These are phyloP conservation scores for Lichtheimia hyalospora DNA, from an alignment of 371 early-diverging fungal species.

Conservation along the genomic window DNA sequence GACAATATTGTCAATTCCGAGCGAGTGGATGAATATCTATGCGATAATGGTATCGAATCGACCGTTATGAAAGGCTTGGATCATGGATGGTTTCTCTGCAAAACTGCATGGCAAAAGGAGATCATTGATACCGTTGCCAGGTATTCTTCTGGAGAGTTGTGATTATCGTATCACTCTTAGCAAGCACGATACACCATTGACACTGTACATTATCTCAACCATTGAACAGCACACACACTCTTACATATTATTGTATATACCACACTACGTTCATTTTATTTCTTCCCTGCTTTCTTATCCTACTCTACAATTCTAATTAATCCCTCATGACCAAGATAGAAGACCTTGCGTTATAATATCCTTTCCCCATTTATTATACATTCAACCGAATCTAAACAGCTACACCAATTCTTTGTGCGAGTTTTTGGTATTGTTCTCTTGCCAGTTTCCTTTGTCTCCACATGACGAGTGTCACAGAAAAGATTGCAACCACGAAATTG, in stretches of 20 bases:
- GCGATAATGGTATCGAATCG: conserved; percentile 39
- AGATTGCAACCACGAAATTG: conserved; percentile 31
- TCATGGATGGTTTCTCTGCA: conserved; percentile 55
- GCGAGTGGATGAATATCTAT: conserved; percentile 47
- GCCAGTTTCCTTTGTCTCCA: conserved; percentile 48
- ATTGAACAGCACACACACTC: too few species aligned
- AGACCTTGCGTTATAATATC: too few species aligned
- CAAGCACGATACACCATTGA: too few species aligned
- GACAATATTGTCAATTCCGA: conserved; percentile 54
- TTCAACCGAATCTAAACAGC: conserved; percentile 6
- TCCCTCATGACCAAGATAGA: too few species aligned
- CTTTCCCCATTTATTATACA: too few species aligned
- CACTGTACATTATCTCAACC: too few species aligned
- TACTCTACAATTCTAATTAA: too few species aligned
- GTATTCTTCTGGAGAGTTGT: too few species aligned
- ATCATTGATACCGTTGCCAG: conserved; percentile 30
- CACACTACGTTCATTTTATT: too few species aligned
- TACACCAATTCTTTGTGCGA: conserved; percentile 47
- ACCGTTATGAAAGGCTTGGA: conserved; percentile 51
- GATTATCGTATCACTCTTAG: too few species aligned
- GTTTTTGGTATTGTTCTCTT: conserved; percentile 38
- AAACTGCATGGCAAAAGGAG: conserved; percentile 36
- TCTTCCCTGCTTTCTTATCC: too few species aligned
- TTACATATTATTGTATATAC: too few species aligned
- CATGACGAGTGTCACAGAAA: conserved; percentile 27